Evolutionary conservation across 2,329 filamentous ascomycete species (phyloP).

Genomic region (Aureobasidium sp.): DNA sequence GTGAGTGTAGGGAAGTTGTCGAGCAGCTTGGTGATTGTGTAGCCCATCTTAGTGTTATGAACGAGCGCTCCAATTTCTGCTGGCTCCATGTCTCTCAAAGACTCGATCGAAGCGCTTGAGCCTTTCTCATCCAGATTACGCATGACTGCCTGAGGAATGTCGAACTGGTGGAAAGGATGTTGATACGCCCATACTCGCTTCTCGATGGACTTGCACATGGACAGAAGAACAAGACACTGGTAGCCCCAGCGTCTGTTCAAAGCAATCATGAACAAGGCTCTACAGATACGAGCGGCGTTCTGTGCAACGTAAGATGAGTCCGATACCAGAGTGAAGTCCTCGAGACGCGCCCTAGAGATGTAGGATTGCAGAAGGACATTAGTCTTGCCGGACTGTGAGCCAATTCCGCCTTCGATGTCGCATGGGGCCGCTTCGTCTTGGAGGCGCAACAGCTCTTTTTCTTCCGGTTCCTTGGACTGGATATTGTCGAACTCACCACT

Average conservation of each 20-base stretch:
- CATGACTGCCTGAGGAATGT: constrained; percentile 73
- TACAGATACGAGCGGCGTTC: constrained; percentile 87
- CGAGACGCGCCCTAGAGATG: constrained; percentile 77
- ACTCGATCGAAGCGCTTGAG: constrained; percentile 63
- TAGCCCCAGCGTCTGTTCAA: constrained; percentile 93
- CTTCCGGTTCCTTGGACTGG: constrained; percentile 82
- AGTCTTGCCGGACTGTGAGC: constrained; percentile 75
- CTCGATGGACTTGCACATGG: constrained; percentile 93
- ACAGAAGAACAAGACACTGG: constrained; percentile 83
- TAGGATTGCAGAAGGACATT: constrained; percentile 93
- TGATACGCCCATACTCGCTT: constrained; percentile 92
- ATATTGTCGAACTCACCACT: constrained; percentile 98
- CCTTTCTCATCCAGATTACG: constrained; percentile 79
- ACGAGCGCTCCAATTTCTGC: constrained; percentile 85
- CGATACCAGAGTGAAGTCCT: constrained; percentile 88
- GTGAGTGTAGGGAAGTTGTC: constrained; percentile 88
- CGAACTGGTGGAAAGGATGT: constrained; percentile 92
- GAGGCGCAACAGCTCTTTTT: constrained; percentile 72
- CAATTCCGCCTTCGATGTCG: constrained; percentile 61
- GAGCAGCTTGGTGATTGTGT: constrained; percentile 69
- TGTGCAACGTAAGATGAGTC: constrained; percentile 94
- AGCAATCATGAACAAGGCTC: constrained; percentile 95
- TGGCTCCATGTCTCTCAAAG: constrained; percentile 84
- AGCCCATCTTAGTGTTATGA: constrained; percentile 82
- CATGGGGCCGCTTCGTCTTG: constrained; percentile 65